phyloP scores from a whole-genome alignment of 805 yeast genomes.

The Pichia deserticola region DNA sequence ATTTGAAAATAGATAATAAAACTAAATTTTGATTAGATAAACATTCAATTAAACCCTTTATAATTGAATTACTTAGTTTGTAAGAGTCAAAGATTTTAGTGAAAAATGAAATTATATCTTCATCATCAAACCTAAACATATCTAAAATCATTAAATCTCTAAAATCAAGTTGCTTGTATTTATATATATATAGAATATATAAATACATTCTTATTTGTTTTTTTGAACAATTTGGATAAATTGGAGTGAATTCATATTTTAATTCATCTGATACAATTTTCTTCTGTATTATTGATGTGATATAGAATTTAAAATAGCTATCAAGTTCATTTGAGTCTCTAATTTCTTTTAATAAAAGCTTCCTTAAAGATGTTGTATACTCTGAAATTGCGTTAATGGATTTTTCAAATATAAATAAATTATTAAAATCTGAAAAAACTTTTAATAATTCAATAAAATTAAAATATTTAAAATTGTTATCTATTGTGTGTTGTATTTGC shows the following conservation, averaged over 20 bases:
- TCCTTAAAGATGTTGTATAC: background rate
- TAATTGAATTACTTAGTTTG: background rate
- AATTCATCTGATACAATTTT: too few species aligned
- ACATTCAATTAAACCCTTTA: slow-evolving; percentile 1
- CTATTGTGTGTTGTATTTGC: background rate
- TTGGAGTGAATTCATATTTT: background rate
- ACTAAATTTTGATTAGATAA: background rate
- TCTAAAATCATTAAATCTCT: background rate
- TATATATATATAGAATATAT: background rate
- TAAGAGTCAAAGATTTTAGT: slow-evolving; percentile 1
- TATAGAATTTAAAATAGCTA: too few species aligned
- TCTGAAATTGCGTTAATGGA: background rate
- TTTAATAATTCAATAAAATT: background rate
- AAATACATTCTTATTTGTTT: background rate
- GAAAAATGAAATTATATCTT: background rate
- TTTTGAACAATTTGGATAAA: slow-evolving; percentile 5
- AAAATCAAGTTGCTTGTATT: background rate
- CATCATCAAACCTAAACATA: background rate
- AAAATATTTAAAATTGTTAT: background rate
- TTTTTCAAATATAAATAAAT: background rate
- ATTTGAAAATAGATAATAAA: background rate
- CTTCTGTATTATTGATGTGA: too few species aligned
- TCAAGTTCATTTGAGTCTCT: background rate
- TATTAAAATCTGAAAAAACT: background rate
- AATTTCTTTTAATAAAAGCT: too few species aligned